These are phyloP conservation scores for Penicillium sp. DNA, from an alignment of 2,329 filamentous ascomycete genomes.

Conservation along the genomic window DNA sequence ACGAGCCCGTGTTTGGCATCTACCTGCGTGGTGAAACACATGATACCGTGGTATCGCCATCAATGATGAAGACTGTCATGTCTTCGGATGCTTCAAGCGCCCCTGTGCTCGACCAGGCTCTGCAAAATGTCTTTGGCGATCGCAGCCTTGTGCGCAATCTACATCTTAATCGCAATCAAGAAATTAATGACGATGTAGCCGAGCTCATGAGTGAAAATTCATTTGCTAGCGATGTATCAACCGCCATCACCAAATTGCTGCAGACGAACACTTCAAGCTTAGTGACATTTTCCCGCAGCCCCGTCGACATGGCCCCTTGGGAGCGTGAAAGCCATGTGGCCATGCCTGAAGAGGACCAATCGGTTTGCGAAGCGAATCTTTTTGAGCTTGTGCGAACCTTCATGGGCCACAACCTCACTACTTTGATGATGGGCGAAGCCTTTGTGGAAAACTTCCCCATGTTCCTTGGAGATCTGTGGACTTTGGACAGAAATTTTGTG, in stretches of 20 bases:
- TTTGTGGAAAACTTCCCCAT: constrained; percentile 53
- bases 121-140: constrained; percentile 47
- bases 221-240: constrained; percentile 44
- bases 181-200: constrained; percentile 39
- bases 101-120: constrained; percentile 32
- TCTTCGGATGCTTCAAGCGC: constrained; percentile 30
- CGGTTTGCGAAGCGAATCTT: constrained; percentile 53
- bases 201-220: constrained; percentile 48
- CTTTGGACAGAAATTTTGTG: constrained; percentile 55
- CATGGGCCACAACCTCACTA: constrained; percentile 49
- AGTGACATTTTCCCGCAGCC: constrained; percentile 58
- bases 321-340: constrained; percentile 53
- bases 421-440: constrained; percentile 53
- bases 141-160: constrained; percentile 37
- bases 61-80: constrained; percentile 45
- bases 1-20: constrained; percentile 48
- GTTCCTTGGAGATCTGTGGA: constrained; percentile 56
- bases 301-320: constrained; percentile 63
- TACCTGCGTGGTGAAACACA: constrained; percentile 51
- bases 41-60: constrained; percentile 51
- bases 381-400: constrained; percentile 57
- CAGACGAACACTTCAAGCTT: constrained; percentile 53
- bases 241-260: constrained; percentile 38
- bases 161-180: constrained; percentile 32
- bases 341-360: constrained; percentile 39